Conservation (phyloP, 2,329 filamentous ascomycete genomes). For the Aureobasidium subglaciale region DNA sequence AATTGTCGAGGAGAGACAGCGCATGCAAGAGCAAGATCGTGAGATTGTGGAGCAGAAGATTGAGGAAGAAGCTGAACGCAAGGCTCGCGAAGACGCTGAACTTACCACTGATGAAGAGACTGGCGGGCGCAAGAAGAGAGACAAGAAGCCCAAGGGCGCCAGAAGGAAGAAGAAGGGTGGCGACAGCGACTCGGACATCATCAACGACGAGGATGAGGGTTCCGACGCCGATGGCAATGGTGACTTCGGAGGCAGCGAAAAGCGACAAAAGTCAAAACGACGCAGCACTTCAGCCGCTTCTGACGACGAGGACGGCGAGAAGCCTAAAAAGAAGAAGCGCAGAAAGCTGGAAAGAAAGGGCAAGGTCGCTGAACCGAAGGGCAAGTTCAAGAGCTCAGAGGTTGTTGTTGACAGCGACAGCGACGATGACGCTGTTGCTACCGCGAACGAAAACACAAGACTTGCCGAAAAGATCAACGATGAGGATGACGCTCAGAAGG, state of each 20-base stretch:
- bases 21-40: slow-evolving; percentile 68
- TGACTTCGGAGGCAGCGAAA: slow-evolving; percentile 34
- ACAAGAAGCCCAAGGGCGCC: slow-evolving; percentile 51
- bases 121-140: slow-evolving; percentile 71
- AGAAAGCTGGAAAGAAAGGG: slow-evolving; percentile 52
- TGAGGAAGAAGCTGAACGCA: slow-evolving; percentile 60
- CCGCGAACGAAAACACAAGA: slow-evolving; percentile 21
- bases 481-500: slow-evolving; percentile 25
- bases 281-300: slow-evolving; percentile 31
- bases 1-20: slow-evolving; percentile 77
- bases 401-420: slow-evolving; percentile 72
- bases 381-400: slow-evolving; percentile 81
- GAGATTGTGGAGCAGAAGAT: slow-evolving; percentile 62
- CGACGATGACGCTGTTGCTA: slow-evolving; percentile 38
- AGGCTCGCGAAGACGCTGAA: slow-evolving; percentile 57
- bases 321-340: slow-evolving; percentile 53
- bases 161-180: slow-evolving; percentile 51
- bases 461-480: slow-evolving; percentile 20
- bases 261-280: slow-evolving; percentile 27
- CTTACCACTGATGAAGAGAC: slow-evolving; percentile 76
- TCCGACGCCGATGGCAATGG: slow-evolving; percentile 36
- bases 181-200: slow-evolving; percentile 32
- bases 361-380: slow-evolving; percentile 29
- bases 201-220: slow-evolving; percentile 33
- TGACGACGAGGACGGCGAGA: slow-evolving; percentile 49